phyloP scores from a whole-genome alignment of 2,329 filamentous ascomycete species.

The Cryphonectria naterciae region DNA sequence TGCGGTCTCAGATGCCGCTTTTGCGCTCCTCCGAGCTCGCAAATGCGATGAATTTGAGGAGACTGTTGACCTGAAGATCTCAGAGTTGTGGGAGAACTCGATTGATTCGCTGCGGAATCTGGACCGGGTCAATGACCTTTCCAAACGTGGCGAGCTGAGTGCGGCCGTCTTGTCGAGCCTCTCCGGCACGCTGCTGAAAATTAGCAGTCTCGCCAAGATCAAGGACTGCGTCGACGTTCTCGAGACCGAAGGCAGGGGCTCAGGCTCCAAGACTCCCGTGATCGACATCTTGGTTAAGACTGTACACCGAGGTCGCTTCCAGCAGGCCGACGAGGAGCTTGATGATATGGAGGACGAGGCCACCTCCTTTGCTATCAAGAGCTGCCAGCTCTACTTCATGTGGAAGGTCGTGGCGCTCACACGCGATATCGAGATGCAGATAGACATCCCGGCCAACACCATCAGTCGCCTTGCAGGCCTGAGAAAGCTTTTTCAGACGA shows the following conservation, averaged over 20 bases:
- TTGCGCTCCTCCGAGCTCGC: constrained; percentile 81
- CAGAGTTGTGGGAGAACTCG: constrained; percentile 83
- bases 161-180: constrained; percentile 69
- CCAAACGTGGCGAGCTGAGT: constrained; percentile 69
- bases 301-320: constrained; percentile 72
- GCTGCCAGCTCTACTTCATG: constrained; percentile 88
- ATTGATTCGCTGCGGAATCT: constrained; percentile 74
- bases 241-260: constrained; percentile 61
- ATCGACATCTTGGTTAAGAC: constrained; percentile 75
- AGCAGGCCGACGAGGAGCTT: constrained; percentile 69
- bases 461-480: constrained; percentile 63
- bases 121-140: constrained; percentile 72
- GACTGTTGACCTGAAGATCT: constrained; percentile 77
- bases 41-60: constrained; percentile 89
- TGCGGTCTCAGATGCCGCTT: constrained; percentile 82
- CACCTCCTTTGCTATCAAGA: constrained; percentile 74
- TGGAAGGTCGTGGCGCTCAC: constrained; percentile 77
- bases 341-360: constrained; percentile 81
- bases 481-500: constrained; percentile 61
- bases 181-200: constrained; percentile 74
- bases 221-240: constrained; percentile 77
- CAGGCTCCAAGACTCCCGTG: constrained; percentile 53
- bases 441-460: constrained; percentile 58
- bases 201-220: constrained; percentile 79
- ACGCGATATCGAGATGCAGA: constrained; percentile 58